Evolutionary conservation across 495 filamentous ascomycete species (phyloP).

Genomic region (Parachaetomium inaequale): DNA sequence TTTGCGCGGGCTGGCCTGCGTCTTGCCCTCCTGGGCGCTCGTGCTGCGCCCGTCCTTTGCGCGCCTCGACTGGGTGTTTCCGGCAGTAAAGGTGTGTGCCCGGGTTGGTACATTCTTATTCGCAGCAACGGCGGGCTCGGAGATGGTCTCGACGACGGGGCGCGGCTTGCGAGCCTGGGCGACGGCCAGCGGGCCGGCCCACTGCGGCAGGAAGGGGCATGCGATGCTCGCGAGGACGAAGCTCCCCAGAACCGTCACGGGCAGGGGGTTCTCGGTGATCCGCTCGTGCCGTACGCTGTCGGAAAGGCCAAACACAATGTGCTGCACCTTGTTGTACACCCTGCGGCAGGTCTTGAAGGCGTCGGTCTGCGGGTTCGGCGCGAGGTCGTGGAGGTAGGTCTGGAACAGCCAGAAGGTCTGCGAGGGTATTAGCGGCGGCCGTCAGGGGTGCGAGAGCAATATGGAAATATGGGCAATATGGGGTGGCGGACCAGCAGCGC

Average conservation of each 20-base stretch:
- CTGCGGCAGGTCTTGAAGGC: conserved; percentile 69
- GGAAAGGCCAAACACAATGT: conserved; percentile 67
- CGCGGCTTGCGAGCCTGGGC: conserved; percentile 69
- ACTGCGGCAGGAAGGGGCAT: conserved; percentile 50
- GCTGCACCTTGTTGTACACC: conserved; percentile 76
- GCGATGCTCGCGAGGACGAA: conserved; percentile 63
- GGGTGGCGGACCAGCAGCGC: conserved; percentile 60
- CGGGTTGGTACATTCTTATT: conserved; percentile 48
- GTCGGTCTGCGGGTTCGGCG: conserved; percentile 61
- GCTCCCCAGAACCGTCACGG: conserved; percentile 67
- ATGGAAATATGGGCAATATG: not conserved
- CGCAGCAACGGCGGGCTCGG: conserved; percentile 46
- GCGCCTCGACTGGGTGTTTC: conserved; percentile 44
- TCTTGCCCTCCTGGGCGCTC: conserved; percentile 39
- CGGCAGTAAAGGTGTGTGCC: conserved; percentile 59
- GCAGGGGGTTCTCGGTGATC: conserved; percentile 70
- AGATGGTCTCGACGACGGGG: conserved; percentile 51
- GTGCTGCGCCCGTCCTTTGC: conserved; percentile 43
- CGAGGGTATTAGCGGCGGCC: conserved; percentile 14
- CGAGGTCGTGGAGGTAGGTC: conserved; percentile 72
- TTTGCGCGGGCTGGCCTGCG: conserved; percentile 18
- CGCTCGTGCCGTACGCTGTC: conserved; percentile 60
- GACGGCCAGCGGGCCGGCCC: conserved; percentile 67
- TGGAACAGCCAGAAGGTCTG: conserved; percentile 84
- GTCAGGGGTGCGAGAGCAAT: not conserved